phyloP scores from a whole-genome alignment of 345 rosid genomes.

The Lagerstroemia speciosa region DNA sequence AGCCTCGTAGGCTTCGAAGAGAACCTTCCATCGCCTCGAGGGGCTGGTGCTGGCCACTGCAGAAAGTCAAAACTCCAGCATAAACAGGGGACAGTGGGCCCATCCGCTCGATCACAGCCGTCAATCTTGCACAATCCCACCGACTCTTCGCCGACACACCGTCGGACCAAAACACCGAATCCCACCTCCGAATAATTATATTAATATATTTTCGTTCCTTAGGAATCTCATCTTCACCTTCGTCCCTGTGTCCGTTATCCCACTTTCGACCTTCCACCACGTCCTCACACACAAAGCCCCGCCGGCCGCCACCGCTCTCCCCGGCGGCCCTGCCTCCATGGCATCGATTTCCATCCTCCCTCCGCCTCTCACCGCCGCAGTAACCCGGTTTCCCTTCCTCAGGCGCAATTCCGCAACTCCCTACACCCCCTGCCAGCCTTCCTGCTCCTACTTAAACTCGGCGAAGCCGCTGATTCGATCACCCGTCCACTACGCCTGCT shows the following conservation, averaged over 20 bases:
- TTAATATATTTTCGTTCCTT: too few species aligned
- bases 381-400: constrained; percentile 1
- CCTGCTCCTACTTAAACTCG: constrained; percentile 13
- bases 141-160: not conserved
- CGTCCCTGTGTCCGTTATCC: not conserved
- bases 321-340: constrained; percentile 10
- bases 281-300: not conserved
- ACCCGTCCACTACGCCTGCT: constrained; percentile 38
- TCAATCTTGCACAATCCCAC: not conserved
- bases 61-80: too few species aligned
- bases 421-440: constrained; percentile 2
- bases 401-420: constrained; percentile 1
- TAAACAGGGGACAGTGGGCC: too few species aligned
- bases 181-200: not conserved
- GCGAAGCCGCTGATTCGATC: constrained; percentile 8
- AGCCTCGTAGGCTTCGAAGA: too few species aligned
- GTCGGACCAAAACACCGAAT: not conserved
- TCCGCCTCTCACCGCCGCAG: not conserved
- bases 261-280: not conserved
- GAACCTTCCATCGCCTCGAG: too few species aligned
- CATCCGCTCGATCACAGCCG: not conserved
- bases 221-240: not conserved
- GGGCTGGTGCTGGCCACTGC: too few species aligned
- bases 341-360: constrained; percentile 4
- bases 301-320: constrained; percentile 12